Base-by-base conservation (phyloP, 345 rosid genomes). In the Arabidopsis suecica region DNA sequence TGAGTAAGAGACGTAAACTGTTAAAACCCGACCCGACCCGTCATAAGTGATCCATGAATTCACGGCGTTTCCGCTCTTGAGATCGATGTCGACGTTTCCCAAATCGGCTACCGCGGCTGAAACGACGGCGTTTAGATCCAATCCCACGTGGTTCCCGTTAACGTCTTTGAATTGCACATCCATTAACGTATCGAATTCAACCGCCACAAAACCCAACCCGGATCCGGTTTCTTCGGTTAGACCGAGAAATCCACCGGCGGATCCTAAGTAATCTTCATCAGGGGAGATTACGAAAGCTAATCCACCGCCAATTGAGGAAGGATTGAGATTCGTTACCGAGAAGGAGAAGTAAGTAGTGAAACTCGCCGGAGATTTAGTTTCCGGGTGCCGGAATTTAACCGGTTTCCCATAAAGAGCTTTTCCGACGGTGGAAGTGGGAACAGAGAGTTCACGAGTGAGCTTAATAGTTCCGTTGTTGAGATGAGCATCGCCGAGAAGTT, bases 171-270 rank as follows among this genome's bases (percentile, higher is more conserved):
- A 93, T 78, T 83, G 86, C 12, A 93, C 87, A 68, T 96, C 99
- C 99, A 89, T 96, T 0, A 93, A 80, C 3, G 98, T 96, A 66
- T 96, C 99, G 50, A 91, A 96, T 70, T 96, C 99, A 16, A 96
- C 89, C 60, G 99, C 99, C 2, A 96, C 86, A 57, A 95, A 95
- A 23, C 83, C 88, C 32, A 83, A 65, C 9, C 76, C 84, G 45
- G 74, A 56, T 14, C 85, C 86, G 32, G 73, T 56, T 23, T 25
- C 85, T 11, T 65, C 83, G 11, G 84, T 66, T 1, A 96, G 85
- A 0, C 99, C 99, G 7, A 96, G 85, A 32, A 80, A 87, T 51
- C 91, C 96, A 37, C 98, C 98, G 58, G 82, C 80, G 45, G 85
- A 83, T 45, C 99, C 99, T 38, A 96, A 55, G 76, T 77, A 69